Conservation (phyloP, 1,284 basidiomycete genomes). For the Omphalotus olearius region DNA sequence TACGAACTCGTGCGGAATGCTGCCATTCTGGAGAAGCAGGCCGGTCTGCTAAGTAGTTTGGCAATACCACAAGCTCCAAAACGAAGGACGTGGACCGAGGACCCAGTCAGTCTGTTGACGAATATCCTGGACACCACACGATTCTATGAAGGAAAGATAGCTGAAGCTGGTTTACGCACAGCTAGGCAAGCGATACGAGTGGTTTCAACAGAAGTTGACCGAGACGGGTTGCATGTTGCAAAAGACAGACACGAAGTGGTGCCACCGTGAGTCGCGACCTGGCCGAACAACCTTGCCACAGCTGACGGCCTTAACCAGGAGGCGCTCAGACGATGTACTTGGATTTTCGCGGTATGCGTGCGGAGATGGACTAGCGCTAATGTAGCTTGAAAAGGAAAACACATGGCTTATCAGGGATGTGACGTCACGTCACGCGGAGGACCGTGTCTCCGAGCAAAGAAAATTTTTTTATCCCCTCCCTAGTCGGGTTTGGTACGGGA, state of each 20-base stretch:
- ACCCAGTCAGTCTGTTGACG: constrained; percentile 33
- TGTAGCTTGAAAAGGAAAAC: constrained; percentile 16
- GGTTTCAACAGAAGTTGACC: constrained; percentile 54
- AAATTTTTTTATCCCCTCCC: not conserved
- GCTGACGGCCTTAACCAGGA: constrained; percentile 23
- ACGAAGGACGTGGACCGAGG: constrained; percentile 20
- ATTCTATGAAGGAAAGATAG: constrained; percentile 51
- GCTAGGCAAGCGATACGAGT: constrained; percentile 49
- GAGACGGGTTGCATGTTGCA: constrained; percentile 48
- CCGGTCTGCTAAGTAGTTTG: constrained; percentile 36
- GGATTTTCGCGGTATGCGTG: constrained; percentile 52
- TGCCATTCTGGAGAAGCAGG: constrained; percentile 42
- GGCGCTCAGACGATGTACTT: constrained; percentile 44
- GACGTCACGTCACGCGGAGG: too few relatives aligned
- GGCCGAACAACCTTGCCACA: constrained; percentile 5
- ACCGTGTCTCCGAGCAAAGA: not conserved
- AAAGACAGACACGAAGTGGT: constrained; percentile 35
- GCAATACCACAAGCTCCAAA: constrained; percentile 24
- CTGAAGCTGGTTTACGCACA: constrained; percentile 35
- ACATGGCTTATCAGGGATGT: too few relatives aligned
- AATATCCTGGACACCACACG: constrained; percentile 38
- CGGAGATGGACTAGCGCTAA: constrained; percentile 46
- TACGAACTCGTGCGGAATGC: constrained; percentile 62
- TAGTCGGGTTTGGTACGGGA: not conserved
- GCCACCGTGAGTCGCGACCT: constrained; percentile 40